Conservation (phyloP, 192 early-diverging fungal genomes). For the Chytriomyces confervae region DNA sequence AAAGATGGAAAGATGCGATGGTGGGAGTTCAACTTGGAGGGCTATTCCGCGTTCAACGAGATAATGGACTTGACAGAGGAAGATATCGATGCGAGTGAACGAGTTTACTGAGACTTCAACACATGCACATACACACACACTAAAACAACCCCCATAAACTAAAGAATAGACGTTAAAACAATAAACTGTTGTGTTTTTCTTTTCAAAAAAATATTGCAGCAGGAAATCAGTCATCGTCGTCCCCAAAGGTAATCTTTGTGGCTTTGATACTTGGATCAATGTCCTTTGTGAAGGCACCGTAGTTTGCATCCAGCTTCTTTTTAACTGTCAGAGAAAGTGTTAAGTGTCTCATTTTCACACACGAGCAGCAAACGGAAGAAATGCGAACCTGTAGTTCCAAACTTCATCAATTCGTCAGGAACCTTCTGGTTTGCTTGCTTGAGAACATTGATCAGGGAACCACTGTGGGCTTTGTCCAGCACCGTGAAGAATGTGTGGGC, state of each 20-base stretch:
- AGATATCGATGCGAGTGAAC: constrained; percentile 5
- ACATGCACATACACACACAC: not conserved
- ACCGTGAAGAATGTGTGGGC: constrained; percentile 93
- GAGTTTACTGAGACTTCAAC: constrained; percentile 2
- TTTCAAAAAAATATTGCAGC: not conserved
- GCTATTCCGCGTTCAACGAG: not conserved
- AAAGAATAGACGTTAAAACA: too few relatives aligned
- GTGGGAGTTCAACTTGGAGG: constrained; percentile 24
- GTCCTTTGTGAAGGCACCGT: constrained; percentile 95
- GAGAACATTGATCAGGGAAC: constrained; percentile 89
- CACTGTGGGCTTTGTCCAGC: constrained; percentile 77
- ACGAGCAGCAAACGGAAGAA: not conserved
- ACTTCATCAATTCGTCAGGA: constrained; percentile 87
- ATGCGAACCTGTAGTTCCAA: constrained; percentile 74
- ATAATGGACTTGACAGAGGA: constrained; percentile 12
- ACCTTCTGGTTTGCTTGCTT: constrained; percentile 85
- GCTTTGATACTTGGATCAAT: constrained; percentile 81
- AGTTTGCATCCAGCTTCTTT: constrained; percentile 94
- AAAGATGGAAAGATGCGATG: constrained; percentile 22
- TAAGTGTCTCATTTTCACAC: not conserved
- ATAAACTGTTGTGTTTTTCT: too few relatives aligned
- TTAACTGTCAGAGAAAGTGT: constrained; percentile 67
- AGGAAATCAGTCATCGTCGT: constrained; percentile 34
- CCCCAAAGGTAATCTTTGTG: constrained; percentile 89
- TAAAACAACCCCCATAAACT: too few relatives aligned